phyloP scores from a whole-genome alignment of 31 red algal genomes.

The Bonnemaisonia californica region DNA sequence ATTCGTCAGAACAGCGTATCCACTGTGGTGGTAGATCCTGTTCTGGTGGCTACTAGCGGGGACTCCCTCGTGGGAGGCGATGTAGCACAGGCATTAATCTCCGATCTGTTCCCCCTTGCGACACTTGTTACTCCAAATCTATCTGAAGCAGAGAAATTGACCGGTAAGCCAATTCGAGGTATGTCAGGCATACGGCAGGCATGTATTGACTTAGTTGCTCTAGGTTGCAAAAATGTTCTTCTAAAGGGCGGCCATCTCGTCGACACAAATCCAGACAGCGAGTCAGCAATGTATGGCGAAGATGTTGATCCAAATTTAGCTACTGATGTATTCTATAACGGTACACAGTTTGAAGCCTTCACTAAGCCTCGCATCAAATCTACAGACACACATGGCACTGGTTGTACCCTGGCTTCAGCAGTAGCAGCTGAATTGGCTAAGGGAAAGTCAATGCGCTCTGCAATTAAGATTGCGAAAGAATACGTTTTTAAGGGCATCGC shows the following conservation, averaged over 20 bases:
- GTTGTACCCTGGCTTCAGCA: constrained; percentile 88
- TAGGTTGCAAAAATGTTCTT: constrained; percentile 71
- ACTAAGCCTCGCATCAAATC: constrained; percentile 62
- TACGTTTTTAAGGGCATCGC: constrained; percentile 67
- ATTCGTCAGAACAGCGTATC: constrained; percentile 23
- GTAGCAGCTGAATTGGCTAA: constrained; percentile 84
- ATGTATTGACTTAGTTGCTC: constrained; percentile 26
- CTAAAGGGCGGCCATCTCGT: constrained; percentile 92
- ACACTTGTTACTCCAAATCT: constrained; percentile 94
- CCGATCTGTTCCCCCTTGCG: constrained; percentile 73
- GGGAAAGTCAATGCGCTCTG: constrained; percentile 53
- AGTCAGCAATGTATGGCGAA: not conserved
- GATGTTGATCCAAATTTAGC: constrained; percentile 19
- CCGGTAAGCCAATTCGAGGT: constrained; percentile 50
- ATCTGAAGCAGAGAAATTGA: constrained; percentile 73
- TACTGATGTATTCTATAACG: constrained; percentile 87
- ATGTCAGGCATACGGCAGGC: constrained; percentile 56
- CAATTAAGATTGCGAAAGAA: constrained; percentile 67
- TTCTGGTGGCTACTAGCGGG: constrained; percentile 88
- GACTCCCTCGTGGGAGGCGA: constrained; percentile 39
- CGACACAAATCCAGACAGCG: not conserved
- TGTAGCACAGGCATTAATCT: constrained; percentile 50
- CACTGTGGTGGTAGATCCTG: constrained; percentile 84
- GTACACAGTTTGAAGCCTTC: constrained; percentile 57
- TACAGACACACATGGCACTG: constrained; percentile 92